Evolutionary conservation across 2,329 filamentous ascomycete species (phyloP).

Genomic region (Claviceps sp.): DNA sequence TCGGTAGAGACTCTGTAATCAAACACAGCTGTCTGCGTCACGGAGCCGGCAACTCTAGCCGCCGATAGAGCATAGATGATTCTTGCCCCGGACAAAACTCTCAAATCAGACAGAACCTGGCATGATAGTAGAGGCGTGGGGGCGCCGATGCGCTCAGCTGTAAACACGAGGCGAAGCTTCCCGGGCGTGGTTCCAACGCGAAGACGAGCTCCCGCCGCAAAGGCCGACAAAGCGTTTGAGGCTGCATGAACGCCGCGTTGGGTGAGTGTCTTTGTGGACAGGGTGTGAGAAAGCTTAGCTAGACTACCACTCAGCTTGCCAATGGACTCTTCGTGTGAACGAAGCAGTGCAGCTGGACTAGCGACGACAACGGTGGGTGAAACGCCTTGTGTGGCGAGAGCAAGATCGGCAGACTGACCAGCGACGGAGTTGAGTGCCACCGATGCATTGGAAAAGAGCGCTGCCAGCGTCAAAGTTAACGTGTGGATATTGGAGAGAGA

Average conservation of each 20-base stretch:
- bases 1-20: constrained; percentile 57
- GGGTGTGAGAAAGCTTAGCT: constrained; percentile 54
- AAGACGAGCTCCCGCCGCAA: constrained; percentile 44
- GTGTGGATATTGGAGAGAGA: constrained; percentile 69
- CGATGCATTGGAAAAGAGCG: constrained; percentile 73
- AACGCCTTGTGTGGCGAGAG: constrained; percentile 57
- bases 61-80: constrained; percentile 77
- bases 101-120: constrained; percentile 61
- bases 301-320: constrained; percentile 47
- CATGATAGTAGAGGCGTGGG: constrained; percentile 52
- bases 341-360: constrained; percentile 57
- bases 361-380: constrained; percentile 74
- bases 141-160: constrained; percentile 57
- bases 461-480: constrained; percentile 65
- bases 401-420: constrained; percentile 56
- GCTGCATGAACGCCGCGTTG: constrained; percentile 59
- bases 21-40: constrained; percentile 76
- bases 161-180: constrained; percentile 68
- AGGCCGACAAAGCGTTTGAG: constrained; percentile 33
- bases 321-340: constrained; percentile 50
- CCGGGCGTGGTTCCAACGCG: constrained; percentile 48
- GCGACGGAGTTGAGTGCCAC: constrained; percentile 83
- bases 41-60: constrained; percentile 71
- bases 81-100: constrained; percentile 66
- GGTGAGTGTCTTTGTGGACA: constrained; percentile 55